Base-by-base conservation (phyloP, 768 basidiomycete species). In the Phylloporus rhodoxanthus region DNA sequence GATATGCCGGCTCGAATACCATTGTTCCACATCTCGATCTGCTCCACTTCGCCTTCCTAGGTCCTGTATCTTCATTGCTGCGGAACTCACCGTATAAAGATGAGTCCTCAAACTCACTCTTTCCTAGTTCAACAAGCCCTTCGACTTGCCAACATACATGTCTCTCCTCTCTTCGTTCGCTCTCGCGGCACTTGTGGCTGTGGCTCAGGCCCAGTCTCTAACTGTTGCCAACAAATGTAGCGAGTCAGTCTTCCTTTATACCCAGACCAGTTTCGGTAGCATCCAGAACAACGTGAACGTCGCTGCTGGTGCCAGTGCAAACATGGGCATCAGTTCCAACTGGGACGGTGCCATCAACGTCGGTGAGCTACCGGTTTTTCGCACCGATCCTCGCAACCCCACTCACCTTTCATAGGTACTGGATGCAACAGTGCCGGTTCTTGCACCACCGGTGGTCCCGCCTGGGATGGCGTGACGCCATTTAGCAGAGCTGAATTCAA, bases 401-500 rank as follows among this genome's bases (percentile, higher is more conserved):
- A 14, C 51, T 66, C 56, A 55, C 20, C 13, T 32, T 8, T 21
- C 15, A 23, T 39, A 66, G 66, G 65, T 17, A 66, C 66, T 37
- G 64, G 65, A 14, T 66, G 66, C 36, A 34, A 51, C 28, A 50
- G 57, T 19, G 20, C 43, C 5, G 66, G 55, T 33, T 50, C 55
- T 14, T 68, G 65, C 48, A 53, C 59, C 28, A 68, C 65, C 1
- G 66, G 65, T 41, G 62, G 64, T 15, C 64, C 64, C 36, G 55
- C 57, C 47, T 66, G 64, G 64, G 8, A 64, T 14, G 66, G 66
- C 45, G 47, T 38, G 19, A 66, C 64, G 2, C 66, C 66, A 2
- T 66, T 66, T 51, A 66, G 64, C 46, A 62, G 64, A 32, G 66
- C 66, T 9, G 64, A 66, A 45, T 68, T 66, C 53, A 66, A 68